These are phyloP conservation scores for Phytophthora ramorum DNA, from an alignment of 352 stramenopile genomes.

Conservation along the genomic window DNA sequence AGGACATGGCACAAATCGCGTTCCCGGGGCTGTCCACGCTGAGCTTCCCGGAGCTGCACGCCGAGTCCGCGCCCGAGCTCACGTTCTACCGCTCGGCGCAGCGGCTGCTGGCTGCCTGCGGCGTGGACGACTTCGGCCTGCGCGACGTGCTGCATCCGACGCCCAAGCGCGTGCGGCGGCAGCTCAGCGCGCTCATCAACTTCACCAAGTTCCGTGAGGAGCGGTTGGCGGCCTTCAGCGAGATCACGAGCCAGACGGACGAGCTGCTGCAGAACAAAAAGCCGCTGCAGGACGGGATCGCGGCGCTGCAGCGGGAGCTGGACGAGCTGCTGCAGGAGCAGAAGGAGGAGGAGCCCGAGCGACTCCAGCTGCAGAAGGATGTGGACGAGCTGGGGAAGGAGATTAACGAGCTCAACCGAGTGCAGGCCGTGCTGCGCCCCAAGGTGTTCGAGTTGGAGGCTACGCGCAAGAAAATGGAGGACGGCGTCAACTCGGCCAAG, in stretches of 20 bases:
- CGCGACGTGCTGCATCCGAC: conserved; percentile 92
- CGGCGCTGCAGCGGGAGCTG: conserved; percentile 65
- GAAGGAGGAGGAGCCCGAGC: conserved; percentile 59
- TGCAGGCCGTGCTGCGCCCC: conserved; percentile 88
- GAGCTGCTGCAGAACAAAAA: conserved; percentile 51
- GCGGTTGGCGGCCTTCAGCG: conserved; percentile 83
- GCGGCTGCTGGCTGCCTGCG: conserved; percentile 92
- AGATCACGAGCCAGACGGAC: conserved; percentile 84
- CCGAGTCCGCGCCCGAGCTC: conserved; percentile 93
- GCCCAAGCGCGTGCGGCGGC: conserved; percentile 89
- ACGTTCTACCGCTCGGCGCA: conserved; percentile 92
- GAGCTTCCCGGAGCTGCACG: conserved; percentile 92
- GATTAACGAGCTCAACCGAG: conserved; percentile 92
- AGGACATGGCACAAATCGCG: conserved; percentile 92
- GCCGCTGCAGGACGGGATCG: conserved; percentile 67
- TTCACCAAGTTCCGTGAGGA: conserved; percentile 97
- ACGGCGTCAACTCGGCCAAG: conserved; percentile 64
- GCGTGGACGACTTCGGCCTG: conserved; percentile 95
- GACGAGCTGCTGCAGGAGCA: conserved; percentile 65
- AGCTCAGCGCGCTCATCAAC: conserved; percentile 98
- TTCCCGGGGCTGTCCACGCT: conserved; percentile 86
- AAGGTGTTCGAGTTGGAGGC: conserved; percentile 85
- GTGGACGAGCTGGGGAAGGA: conserved; percentile 85
- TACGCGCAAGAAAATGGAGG: conserved; percentile 83
- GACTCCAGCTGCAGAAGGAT: conserved; percentile 76